A percentile compares a stretch with the other conserved stretches of the same genome.
These are phyloP conservation scores for Moesziomyces antarcticus DNA, from an alignment of 1,284 basidiomycete genomes.

Conservation along the genomic window DNA sequence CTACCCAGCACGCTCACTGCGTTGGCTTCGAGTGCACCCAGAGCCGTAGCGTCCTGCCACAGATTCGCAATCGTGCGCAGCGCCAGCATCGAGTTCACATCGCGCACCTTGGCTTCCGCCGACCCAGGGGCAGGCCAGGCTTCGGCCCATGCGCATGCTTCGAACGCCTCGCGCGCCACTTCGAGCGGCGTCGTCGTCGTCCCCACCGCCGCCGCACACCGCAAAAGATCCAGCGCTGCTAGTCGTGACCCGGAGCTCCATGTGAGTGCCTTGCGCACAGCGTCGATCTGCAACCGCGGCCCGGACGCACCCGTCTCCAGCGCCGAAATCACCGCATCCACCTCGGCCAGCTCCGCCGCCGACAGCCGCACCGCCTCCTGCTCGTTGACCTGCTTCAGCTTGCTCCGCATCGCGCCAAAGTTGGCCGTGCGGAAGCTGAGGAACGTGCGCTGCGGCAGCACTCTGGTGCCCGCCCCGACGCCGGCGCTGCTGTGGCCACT, in stretches of 20 bases:
- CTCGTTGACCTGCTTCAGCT: conserved; percentile 84
- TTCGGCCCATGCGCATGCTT: conserved; percentile 77
- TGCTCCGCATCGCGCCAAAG: conserved; percentile 83
- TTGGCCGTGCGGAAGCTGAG: conserved; percentile 88
- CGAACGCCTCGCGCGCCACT: conserved; percentile 76
- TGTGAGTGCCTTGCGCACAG: conserved; percentile 72
- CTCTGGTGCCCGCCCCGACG: conserved; percentile 1
- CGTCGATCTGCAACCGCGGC: conserved; percentile 28
- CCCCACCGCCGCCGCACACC: conserved; percentile 77
- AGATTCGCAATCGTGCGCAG: conserved; percentile 84
- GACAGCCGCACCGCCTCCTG: conserved; percentile 74
- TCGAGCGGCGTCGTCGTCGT: conserved; percentile 71
- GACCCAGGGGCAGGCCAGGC: conserved; percentile 70
- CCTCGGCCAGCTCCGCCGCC: conserved; percentile 74
- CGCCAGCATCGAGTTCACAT: conserved; percentile 87
- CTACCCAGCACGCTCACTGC: conserved; percentile 67
- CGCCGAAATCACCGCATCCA: conserved; percentile 77
- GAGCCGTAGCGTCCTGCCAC: conserved; percentile 70
- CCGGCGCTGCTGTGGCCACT: not conserved
- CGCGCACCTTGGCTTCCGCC: conserved; percentile 74
- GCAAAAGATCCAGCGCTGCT: conserved; percentile 89
- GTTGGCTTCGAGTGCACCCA: conserved; percentile 57
- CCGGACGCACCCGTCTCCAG: conserved; percentile 69
- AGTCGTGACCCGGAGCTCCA: conserved; percentile 86
- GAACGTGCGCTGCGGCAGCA: conserved; percentile 52